Evolutionary conservation across 306 rosid genomes (phyloP).

Genomic region (Lathyrus sativus): DNA sequence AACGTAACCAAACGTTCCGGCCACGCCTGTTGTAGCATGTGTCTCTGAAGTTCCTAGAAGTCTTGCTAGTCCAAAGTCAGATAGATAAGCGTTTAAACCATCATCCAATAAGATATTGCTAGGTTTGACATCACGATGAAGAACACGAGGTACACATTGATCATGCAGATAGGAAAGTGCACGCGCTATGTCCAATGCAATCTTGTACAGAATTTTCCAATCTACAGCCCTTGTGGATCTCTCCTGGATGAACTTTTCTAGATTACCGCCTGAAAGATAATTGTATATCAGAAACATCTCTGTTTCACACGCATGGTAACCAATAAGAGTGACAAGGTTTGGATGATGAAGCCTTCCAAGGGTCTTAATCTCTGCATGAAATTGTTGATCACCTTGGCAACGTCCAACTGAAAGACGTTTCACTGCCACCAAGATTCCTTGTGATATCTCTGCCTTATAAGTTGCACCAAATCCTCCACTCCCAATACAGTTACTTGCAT

Average conservation of each 20-base stretch:
- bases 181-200: conserved; percentile 85
- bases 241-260: conserved; percentile 89
- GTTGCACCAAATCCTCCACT: conserved; percentile 98
- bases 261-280: conserved; percentile 84
- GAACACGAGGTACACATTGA: conserved; percentile 88
- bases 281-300: conserved; percentile 92
- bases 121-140: conserved; percentile 94
- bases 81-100: conserved; percentile 77
- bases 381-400: conserved; percentile 87
- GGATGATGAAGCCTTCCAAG: conserved; percentile 89
- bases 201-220: conserved; percentile 93
- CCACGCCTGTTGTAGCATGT: conserved; percentile 96
- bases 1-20: conserved; percentile 94
- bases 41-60: conserved; percentile 95
- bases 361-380: conserved; percentile 83
- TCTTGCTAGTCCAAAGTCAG: conserved; percentile 96
- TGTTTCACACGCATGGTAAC: conserved; percentile 88
- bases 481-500: conserved; percentile 85
- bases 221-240: conserved; percentile 82
- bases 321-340: conserved; percentile 83
- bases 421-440: conserved; percentile 68
- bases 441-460: conserved; percentile 81
- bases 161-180: conserved; percentile 93
- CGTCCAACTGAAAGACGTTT: conserved; percentile 92
- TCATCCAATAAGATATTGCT: conserved; percentile 91